These are phyloP conservation scores for Claviceps purpurea DNA, from an alignment of 2,329 filamentous ascomycete species.

Conservation along the genomic window DNA sequence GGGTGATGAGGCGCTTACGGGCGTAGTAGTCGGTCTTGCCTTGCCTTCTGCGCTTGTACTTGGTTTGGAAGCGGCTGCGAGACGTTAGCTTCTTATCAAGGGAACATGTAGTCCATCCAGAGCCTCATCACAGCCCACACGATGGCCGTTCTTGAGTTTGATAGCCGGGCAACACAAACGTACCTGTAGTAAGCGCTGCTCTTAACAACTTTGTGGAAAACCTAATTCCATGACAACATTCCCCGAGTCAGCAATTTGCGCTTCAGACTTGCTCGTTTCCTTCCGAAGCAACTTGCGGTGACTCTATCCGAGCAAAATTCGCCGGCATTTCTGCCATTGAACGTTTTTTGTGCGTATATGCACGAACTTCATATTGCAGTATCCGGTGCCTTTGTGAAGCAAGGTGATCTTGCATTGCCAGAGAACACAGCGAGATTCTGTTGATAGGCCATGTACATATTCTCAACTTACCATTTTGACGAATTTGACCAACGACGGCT, in stretches of 20 bases:
- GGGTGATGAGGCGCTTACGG: conserved; percentile 97
- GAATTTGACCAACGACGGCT: conserved; percentile 34
- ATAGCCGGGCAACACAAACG: neutral
- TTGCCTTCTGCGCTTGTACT: conserved; percentile 92
- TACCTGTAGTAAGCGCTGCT: conserved; percentile 98
- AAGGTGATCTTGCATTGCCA: neutral
- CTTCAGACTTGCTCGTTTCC: conserved; percentile 62
- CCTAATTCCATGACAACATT: conserved; percentile 38
- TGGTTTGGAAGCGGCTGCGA: conserved; percentile 96
- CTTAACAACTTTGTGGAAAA: conserved; percentile 92
- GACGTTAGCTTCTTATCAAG: neutral
- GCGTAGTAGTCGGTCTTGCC: conserved; percentile 99
- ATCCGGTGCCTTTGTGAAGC: neutral
- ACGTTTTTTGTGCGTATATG: neutral
- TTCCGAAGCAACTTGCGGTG: conserved; percentile 98
- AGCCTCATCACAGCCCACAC: neutral
- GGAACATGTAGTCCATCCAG: neutral
- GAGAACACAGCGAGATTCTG: conserved; percentile 4
- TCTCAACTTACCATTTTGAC: conserved; percentile 57
- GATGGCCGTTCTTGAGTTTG: neutral
- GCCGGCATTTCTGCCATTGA: conserved; percentile 29
- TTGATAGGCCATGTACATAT: conserved; percentile 17
- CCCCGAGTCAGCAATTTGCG: conserved; percentile 99
- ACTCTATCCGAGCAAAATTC: conserved; percentile 42
- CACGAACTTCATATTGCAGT: neutral